Percentiles rank a stretch among this genome's conserved stretches.
These are phyloP conservation scores for Murraya paniculata DNA, from an alignment of 345 rosid genomes.

Conservation along the genomic window DNA sequence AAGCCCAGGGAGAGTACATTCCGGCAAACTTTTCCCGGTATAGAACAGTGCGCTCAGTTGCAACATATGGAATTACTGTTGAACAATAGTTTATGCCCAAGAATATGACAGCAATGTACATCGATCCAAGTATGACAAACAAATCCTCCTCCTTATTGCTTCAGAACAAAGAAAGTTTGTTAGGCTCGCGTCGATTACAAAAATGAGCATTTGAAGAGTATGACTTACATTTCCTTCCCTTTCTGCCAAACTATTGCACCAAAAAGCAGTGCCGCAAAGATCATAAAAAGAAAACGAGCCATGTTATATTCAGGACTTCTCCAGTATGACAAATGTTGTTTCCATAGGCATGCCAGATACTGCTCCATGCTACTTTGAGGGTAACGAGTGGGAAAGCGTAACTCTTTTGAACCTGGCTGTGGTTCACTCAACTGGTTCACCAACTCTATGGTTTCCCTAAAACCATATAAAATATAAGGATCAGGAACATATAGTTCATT, in stretches of 20 bases:
- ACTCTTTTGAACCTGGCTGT: conserved; percentile 30
- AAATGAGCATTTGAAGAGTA: background rate
- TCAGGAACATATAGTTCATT: background rate
- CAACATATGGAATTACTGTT: background rate
- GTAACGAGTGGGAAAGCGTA: conserved; percentile 34
- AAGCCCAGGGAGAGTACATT: conserved; percentile 19
- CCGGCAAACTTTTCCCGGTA: conserved; percentile 16
- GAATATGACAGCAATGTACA: conserved; percentile 5
- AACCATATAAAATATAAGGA: background rate
- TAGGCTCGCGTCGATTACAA: background rate
- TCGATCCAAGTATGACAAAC: background rate
- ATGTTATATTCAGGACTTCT: conserved; percentile 46
- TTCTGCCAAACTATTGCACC: conserved; percentile 32
- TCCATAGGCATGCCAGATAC: conserved; percentile 50
- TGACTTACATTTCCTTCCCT: conserved; percentile 23
- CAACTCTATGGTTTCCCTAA: conserved; percentile 33
- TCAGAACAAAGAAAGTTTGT: background rate
- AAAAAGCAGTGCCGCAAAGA: conserved; percentile 20
- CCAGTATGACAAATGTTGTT: conserved; percentile 57
- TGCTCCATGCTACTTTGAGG: conserved; percentile 35
- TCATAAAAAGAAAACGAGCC: conserved; percentile 30
- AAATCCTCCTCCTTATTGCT: conserved; percentile 16
- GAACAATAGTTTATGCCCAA: conserved; percentile 4
- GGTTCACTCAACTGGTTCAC: conserved; percentile 37
- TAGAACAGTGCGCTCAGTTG: conserved; percentile 17